Conservation (phyloP, 164 flowering plant genomes). For the Cinnamomum chago region DNA sequence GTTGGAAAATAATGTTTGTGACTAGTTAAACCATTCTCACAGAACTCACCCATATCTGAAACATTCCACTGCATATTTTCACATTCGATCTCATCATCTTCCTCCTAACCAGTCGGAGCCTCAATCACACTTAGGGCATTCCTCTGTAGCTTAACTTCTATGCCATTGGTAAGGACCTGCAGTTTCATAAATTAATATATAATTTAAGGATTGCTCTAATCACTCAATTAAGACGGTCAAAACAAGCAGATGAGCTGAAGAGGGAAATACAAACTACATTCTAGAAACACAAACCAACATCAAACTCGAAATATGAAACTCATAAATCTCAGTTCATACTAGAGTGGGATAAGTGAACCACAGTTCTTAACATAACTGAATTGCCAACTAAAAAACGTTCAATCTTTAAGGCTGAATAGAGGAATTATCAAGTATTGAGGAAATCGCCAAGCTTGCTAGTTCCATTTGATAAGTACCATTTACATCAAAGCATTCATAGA, state of each 20-base stretch:
- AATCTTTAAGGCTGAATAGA: too few relatives aligned
- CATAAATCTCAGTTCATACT: not conserved
- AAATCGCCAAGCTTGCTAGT: too few relatives aligned
- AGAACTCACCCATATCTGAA: slow-evolving; percentile 61
- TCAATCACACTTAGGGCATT: slow-evolving; percentile 96
- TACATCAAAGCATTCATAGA: too few relatives aligned
- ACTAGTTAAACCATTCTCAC: not conserved
- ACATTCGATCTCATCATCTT: slow-evolving; percentile 74
- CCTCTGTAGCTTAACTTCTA: slow-evolving; percentile 93
- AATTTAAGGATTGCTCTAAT: not conserved
- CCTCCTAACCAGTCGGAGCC: slow-evolving; percentile 90
- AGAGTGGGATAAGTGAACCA: not conserved
- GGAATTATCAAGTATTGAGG: too few relatives aligned
- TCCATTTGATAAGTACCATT: too few relatives aligned
- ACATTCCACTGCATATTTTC: slow-evolving; percentile 70
- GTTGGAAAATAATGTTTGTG: not conserved
- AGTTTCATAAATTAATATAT: not conserved
- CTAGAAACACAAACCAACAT: not conserved
- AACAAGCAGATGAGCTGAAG: not conserved
- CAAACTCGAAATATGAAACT: not conserved
- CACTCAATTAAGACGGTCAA: not conserved
- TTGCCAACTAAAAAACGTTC: too few relatives aligned
- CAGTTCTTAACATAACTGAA: too few relatives aligned
- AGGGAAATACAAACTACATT: not conserved
- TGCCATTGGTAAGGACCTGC: slow-evolving; percentile 95